A percentile compares a stretch with the other conserved stretches of the same genome.
Evolutionary conservation across 306 rosid genomes (phyloP).

Genomic region (Quercus aquifolioides): DNA sequence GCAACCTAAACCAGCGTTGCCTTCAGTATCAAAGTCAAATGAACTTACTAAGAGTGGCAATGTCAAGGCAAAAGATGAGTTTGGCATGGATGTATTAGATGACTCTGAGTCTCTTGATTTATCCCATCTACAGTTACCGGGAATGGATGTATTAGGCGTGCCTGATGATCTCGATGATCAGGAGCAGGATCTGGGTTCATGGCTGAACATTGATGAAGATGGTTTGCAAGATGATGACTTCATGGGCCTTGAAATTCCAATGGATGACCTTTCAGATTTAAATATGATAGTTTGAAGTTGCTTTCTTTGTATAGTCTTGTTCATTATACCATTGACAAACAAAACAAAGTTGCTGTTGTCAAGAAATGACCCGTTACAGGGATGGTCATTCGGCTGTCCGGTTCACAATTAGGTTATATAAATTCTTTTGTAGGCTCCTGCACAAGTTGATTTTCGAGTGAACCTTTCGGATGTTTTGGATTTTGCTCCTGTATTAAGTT

Average conservation of each 20-base stretch:
- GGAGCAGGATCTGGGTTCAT: conserved; percentile 91
- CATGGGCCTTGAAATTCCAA: conserved; percentile 99
- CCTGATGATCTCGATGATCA: conserved; percentile 79
- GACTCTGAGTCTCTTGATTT: conserved; percentile 76
- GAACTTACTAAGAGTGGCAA: conserved; percentile 47
- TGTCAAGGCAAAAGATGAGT: conserved; percentile 62
- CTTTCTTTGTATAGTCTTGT: conserved; percentile 91
- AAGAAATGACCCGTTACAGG: conserved; percentile 77
- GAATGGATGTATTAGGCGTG: conserved; percentile 84
- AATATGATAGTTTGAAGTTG: conserved; percentile 97
- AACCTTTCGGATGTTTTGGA: conserved; percentile 73
- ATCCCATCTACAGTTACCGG: conserved; percentile 86
- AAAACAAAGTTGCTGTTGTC: conserved; percentile 62
- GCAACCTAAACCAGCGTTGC: conserved; percentile 63
- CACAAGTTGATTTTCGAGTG: conserved; percentile 82
- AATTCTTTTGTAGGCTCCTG: conserved; percentile 87
- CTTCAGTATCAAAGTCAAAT: conserved; percentile 63
- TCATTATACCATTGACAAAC: conserved; percentile 90
- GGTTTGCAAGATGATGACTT: conserved; percentile 87
- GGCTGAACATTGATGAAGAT: conserved; percentile 96
- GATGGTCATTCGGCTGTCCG: conserved; percentile 57
- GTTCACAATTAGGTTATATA: conserved; percentile 83
- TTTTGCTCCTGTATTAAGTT: conserved; percentile 69
- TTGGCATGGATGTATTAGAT: conserved; percentile 63
- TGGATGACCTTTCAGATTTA: conserved; percentile 98